Evolutionary conservation across 257 asterid genomes (phyloP), one percentile per base, ranked within the genome.

Genomic region (Scutellaria galericulata): DNA sequence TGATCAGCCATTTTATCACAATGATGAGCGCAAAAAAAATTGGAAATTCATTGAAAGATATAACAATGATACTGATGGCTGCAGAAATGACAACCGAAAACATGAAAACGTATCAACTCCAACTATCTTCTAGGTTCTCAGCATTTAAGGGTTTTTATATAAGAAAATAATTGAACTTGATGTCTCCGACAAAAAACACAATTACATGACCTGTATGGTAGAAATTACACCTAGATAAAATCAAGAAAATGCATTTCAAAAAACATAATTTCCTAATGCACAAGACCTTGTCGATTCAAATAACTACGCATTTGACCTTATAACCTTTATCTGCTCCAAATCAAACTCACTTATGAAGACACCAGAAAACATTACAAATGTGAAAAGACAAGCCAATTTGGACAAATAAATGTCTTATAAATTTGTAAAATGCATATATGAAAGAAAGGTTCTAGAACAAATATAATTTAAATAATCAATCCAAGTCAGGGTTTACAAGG

Each of bases 401-500:
- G 12, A 48, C 7, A 52, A 20, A 6, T 37, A 39, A 20, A 68
- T 1, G 2, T 20, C 39, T 18, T 7, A 18, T 12, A 2, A 12
- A 39, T 40, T 14, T 7, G 42, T 40, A 3, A 35, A 13, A 27
- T 8, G 15, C 15, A 27, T 46, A 13, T 24, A 7, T 31, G 2
- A 20, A 35, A 20, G 6, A 20, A 11, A 22, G 12, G 48, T 8
- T 7, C 3, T 7, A 12, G 15, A 61, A 14, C n/a, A 12, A 40
- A n/a, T 57, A 52, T 53, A 4, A 24, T 54, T 64, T 53, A 45
- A 27, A 22, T 22, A 22, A 66, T 37, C 54, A 27, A 54, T 15
- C 14, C 41, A 13, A 27, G 35, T 10, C 24, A 22, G 66, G 44
- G 67, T 50, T 66, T 37, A 66, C 46, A 66, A 44, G 24, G 56